phyloP scores from a whole-genome alignment of 1,284 basidiomycete species.

The Tausonia pullulans region DNA sequence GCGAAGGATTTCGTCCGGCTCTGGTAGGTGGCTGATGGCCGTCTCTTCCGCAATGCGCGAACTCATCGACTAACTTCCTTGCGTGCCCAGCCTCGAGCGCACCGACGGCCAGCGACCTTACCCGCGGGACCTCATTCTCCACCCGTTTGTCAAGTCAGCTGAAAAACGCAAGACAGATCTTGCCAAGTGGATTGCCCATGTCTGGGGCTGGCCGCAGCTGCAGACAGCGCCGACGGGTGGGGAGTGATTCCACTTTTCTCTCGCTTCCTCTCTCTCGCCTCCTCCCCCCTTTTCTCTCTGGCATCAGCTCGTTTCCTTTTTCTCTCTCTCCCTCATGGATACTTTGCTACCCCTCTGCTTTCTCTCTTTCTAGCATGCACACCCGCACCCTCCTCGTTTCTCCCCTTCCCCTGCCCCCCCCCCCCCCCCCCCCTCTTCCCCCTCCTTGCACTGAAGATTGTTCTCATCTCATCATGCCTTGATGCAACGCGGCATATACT shows the following conservation, averaged over 20 bases:
- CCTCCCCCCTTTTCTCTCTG: conserved; percentile 1
- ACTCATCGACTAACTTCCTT: conserved; percentile 1
- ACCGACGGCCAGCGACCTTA: conserved; percentile 55
- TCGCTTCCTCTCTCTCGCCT: neutral
- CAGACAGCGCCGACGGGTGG: too few relatives aligned
- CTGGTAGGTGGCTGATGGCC: conserved; percentile 46
- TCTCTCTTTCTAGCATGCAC: neutral
- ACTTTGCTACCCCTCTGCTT: conserved; percentile 44
- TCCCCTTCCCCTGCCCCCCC: neutral
- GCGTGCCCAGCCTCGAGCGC: conserved; percentile 25
- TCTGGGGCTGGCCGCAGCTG: conserved; percentile 60
- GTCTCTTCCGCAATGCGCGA: neutral
- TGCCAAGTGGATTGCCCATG: conserved; percentile 76
- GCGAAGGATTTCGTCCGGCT: conserved; percentile 89
- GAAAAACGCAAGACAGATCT: conserved; percentile 78
- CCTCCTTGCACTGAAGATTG: neutral
- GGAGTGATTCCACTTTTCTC: too few relatives aligned
- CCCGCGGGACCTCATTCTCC: conserved; percentile 71
- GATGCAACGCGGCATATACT: neutral
- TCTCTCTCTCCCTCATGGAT: conserved; percentile 24
- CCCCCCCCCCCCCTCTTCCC: neutral
- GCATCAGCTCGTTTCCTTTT: conserved; percentile 44
- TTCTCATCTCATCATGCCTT: neutral
- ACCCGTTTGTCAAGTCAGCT: conserved; percentile 72
- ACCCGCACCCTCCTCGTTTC: neutral